Evolutionary conservation across 2,329 filamentous ascomycete genomes (phyloP).

Genomic region (Penicillium sp.): DNA sequence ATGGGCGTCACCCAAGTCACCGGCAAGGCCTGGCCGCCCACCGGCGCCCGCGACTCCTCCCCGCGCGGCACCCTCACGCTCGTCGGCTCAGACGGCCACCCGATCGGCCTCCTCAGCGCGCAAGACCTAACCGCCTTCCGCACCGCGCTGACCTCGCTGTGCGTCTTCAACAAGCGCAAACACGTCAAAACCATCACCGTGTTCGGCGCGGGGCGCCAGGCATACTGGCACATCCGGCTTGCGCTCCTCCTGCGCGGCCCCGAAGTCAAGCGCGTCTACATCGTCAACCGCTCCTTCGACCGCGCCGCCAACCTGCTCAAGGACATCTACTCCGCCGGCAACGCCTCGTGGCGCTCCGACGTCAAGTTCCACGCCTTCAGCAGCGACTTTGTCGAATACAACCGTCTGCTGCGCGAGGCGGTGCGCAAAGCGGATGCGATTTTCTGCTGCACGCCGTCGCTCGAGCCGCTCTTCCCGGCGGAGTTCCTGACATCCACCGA

Average conservation of each 20-base stretch:
- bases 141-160: constrained; percentile 58
- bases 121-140: constrained; percentile 67
- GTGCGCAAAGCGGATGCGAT: constrained; percentile 71
- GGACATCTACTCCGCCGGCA: constrained; percentile 51
- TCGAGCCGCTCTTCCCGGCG: constrained; percentile 69
- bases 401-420: constrained; percentile 65
- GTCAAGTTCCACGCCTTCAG: constrained; percentile 69
- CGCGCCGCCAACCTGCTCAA: constrained; percentile 46
- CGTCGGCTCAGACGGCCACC: constrained; percentile 54
- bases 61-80: constrained; percentile 58
- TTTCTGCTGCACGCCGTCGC: constrained; percentile 81
- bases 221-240: constrained; percentile 89
- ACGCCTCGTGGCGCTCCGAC: constrained; percentile 59
- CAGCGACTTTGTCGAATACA: constrained; percentile 65
- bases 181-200: constrained; percentile 72
- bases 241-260: constrained; percentile 63
- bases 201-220: constrained; percentile 85
- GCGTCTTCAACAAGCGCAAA: constrained; percentile 61
- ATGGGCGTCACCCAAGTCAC: constrained; percentile 25
- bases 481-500: constrained; percentile 63
- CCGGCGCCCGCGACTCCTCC: constrained; percentile 40
- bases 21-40: constrained; percentile 28
- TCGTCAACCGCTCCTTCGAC: constrained; percentile 66
- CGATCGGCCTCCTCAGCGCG: constrained; percentile 62
- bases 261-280: constrained; percentile 74